phyloP scores from a whole-genome alignment of 352 stramenopile species.

The Albugo laibachii region DNA sequence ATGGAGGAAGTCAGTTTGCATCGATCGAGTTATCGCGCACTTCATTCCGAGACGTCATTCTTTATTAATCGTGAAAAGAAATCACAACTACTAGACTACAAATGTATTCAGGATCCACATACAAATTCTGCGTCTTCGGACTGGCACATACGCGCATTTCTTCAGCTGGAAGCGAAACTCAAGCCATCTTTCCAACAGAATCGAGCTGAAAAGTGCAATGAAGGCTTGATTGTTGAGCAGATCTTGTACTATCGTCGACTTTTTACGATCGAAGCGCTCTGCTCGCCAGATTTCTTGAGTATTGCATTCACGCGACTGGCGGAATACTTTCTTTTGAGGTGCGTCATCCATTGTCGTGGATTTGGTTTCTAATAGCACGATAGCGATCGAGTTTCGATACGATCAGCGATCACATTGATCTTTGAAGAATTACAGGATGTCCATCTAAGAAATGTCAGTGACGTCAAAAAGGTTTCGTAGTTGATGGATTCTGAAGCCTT shows the following conservation, averaged over 20 bases:
- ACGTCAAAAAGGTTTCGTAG: conserved; percentile 17
- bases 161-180: neutral
- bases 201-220: neutral
- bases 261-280: conserved; percentile 30
- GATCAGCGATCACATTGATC: conserved; percentile 18
- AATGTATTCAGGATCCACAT: too few relatives aligned
- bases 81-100: too few relatives aligned
- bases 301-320: conserved; percentile 27
- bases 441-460: conserved; percentile 27
- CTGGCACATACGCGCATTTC: neutral
- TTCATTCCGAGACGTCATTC: too few relatives aligned
- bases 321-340: conserved; percentile 29
- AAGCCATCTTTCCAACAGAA: neutral
- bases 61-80: too few relatives aligned
- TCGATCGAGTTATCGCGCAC: too few relatives aligned
- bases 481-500: neutral
- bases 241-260: conserved; percentile 29
- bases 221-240: conserved; percentile 15
- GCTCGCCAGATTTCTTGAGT: conserved; percentile 40
- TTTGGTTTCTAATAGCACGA: neutral
- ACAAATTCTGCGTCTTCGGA: too few relatives aligned
- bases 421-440: conserved; percentile 13
- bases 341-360: neutral
- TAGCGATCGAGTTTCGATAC: conserved; percentile 18
- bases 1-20: too few relatives aligned